These are phyloP conservation scores for Torulaspora quercuum DNA, from an alignment of 805 yeast species.

Conservation along the genomic window DNA sequence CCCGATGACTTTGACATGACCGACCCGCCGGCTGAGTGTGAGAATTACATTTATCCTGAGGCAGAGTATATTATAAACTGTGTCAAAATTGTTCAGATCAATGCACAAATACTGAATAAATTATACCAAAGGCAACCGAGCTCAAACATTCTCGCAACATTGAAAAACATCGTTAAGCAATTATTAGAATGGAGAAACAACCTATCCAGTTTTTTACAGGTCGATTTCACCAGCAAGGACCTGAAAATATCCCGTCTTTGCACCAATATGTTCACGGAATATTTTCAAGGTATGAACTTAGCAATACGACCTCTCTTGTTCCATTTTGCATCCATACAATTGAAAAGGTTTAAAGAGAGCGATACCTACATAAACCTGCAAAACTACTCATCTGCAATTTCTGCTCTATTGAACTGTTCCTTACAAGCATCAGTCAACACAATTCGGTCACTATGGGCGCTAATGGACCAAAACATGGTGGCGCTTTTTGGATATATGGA, in stretches of 20 bases:
- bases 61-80: constrained; percentile 74
- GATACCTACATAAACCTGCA: constrained; percentile 62
- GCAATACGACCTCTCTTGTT: constrained; percentile 75
- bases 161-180: constrained; percentile 64
- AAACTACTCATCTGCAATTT: constrained; percentile 61
- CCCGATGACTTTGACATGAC: constrained; percentile 71
- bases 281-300: constrained; percentile 75
- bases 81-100: constrained; percentile 73
- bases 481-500: constrained; percentile 87
- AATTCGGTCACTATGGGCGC: constrained; percentile 67
- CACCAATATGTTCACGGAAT: constrained; percentile 76
- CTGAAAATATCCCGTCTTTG: constrained; percentile 60
- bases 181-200: constrained; percentile 64
- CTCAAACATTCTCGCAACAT: constrained; percentile 68
- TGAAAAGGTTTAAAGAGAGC: constrained; percentile 46
- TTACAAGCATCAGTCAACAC: constrained; percentile 79
- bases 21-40: constrained; percentile 56
- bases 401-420: constrained; percentile 69
- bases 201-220: constrained; percentile 60
- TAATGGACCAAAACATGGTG: constrained; percentile 75
- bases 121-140: constrained; percentile 74
- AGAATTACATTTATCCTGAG: constrained; percentile 69
- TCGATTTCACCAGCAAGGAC: constrained; percentile 53
- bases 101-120: constrained; percentile 65
- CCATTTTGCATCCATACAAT: constrained; percentile 68